Conservation (phyloP, 1,284 basidiomycete species). For the Blastosporella zonata region DNA sequence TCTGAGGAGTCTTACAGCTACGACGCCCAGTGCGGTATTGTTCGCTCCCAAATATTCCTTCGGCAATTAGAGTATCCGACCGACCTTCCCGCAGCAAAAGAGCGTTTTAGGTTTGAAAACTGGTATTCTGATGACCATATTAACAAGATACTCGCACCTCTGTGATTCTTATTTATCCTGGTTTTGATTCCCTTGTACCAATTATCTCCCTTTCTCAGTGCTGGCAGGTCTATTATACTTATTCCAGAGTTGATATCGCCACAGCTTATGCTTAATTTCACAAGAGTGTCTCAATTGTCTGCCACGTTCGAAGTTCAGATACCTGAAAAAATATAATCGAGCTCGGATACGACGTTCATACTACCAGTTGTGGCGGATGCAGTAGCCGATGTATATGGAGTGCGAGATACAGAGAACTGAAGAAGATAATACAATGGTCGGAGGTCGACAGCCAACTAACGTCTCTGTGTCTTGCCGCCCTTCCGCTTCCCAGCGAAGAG, state of each 20-base stretch:
- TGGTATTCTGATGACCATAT: not conserved
- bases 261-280: too few relatives aligned
- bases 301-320: too few relatives aligned
- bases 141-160: not conserved
- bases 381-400: not conserved
- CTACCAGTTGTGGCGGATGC: not conserved
- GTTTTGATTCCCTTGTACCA: too few relatives aligned
- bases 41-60: not conserved
- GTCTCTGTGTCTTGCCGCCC: slow-evolving; percentile 80
- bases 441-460: slow-evolving; percentile 39
- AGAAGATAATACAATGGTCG: slow-evolving; percentile 3
- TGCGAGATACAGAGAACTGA: not conserved
- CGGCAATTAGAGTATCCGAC: not conserved
- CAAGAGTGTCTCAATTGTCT: too few relatives aligned
- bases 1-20: not conserved
- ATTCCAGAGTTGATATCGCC: too few relatives aligned
- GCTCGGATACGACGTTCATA: too few relatives aligned
- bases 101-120: not conserved
- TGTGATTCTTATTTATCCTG: too few relatives aligned
- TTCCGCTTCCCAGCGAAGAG: slow-evolving; percentile 89
- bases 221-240: too few relatives aligned
- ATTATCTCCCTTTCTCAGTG: too few relatives aligned
- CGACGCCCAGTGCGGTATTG: not conserved
- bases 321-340: too few relatives aligned
- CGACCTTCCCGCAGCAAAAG: not conserved